Base-by-base conservation (phyloP, 2,329 filamentous ascomycete species). In the Cytospora piceicola region DNA sequence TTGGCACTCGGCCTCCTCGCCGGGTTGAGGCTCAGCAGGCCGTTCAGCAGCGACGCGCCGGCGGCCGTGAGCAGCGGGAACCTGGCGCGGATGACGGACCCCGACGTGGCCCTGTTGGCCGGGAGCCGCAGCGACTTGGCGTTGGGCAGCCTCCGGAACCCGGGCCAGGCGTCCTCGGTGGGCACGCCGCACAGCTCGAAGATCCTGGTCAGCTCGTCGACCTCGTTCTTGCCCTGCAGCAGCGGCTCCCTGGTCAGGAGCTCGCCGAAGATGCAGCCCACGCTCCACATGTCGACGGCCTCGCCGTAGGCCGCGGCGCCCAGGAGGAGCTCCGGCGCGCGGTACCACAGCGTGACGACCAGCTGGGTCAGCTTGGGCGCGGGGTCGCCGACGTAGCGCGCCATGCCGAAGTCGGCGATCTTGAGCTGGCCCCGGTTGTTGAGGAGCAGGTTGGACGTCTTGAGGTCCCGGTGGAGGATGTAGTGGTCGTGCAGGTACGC, bases 331-430 rank as follows among this genome's bases (percentile, higher is more conserved):
- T 98, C 95, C 0, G 95, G 95, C 0, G 92, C 86, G 64, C 95
- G 91, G 77, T 99, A 99, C 95, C 95, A 99, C 8, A 99, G 85
- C 8, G 95, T 99, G 22, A 98, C 94, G 68, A 99, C 95, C 56
- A 98, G 86, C 75, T 94, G 91, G 2, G 95, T 98, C 67, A 98
- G 84, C 69, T 91, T 90, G 1, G 88, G 85, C 5, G 83, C 83
- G 4, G 94, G 93, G 71, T 92, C 88, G 59, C 91, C 91, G 64
- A 91, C 91, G 79, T 95, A 95, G 32, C 95, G 87, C 4, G 95
- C 94, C 93, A 99, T 97, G 76, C 95, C 95, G 75, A 99, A 99
- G 78, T 99, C 95, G 67, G 95, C 95, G 69, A 99, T 90, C 78
- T 97, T 97, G 77, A 99, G 89, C 76, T 91, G 89, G 55, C 95